phyloP scores from a whole-genome alignment of 1,284 basidiomycete genomes.

The Cutaneotrichosporon mucoides region DNA sequence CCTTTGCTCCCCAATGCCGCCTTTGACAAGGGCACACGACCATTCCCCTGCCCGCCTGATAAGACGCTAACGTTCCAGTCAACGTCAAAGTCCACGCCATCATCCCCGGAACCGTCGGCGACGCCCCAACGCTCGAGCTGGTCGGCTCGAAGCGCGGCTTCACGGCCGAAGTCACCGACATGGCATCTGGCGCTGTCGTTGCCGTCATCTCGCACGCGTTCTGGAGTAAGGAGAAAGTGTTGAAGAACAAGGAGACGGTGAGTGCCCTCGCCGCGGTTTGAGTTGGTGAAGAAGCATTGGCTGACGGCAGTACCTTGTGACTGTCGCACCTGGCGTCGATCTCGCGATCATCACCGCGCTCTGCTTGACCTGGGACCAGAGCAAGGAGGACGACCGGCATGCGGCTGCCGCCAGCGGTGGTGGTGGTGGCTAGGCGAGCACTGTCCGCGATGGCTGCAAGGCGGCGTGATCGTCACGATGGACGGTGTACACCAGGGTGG shows the following conservation, averaged over 20 bases:
- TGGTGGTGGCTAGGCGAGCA: not conserved
- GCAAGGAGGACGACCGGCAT: not conserved
- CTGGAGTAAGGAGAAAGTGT: not conserved
- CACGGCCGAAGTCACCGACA: not conserved
- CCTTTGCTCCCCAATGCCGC: too few species aligned
- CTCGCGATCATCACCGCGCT: not conserved
- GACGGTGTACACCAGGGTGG: too few species aligned
- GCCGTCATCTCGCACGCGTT: not conserved
- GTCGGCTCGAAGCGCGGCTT: not conserved
- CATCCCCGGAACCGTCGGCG: not conserved
- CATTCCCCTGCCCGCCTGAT: too few species aligned
- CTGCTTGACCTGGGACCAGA: not conserved
- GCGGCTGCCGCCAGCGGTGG: not conserved
- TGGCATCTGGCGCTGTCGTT: not conserved
- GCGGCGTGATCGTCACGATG: too few species aligned
- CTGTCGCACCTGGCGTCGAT: not conserved
- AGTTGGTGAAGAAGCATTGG: not conserved
- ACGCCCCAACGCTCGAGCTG: not conserved
- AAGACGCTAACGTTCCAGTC: too few species aligned
- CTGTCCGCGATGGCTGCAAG: too few species aligned
- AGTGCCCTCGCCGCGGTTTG: not conserved
- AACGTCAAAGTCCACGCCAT: not conserved
- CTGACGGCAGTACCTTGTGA: not conserved
- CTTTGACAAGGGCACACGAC: too few species aligned
- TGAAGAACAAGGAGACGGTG: conserved; percentile 3